Conservation (phyloP, 495 filamentous ascomycete genomes). For the Bryoglossum gracile region DNA sequence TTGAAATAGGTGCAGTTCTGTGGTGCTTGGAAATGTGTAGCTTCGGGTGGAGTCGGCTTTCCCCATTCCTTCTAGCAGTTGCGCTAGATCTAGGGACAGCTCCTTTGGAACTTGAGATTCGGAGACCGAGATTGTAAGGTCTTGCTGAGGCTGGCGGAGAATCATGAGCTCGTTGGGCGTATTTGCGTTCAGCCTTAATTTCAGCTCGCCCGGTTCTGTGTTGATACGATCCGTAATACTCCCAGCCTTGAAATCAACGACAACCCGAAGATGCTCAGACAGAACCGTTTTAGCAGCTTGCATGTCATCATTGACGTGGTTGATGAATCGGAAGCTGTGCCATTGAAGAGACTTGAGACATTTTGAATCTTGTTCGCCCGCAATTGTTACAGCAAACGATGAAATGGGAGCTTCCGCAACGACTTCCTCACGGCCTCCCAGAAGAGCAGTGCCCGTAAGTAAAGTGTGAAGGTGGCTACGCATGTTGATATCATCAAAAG, state of each 20-base stretch:
- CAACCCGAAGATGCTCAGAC: conserved; percentile 62
- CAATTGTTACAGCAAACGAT: conserved; percentile 45
- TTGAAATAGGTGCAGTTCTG: conserved; percentile 70
- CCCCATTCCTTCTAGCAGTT: conserved; percentile 40
- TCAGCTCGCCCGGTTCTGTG: conserved; percentile 66
- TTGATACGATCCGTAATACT: conserved; percentile 70
- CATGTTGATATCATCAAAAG: conserved; percentile 62
- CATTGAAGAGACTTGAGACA: conserved; percentile 27
- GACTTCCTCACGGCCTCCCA: conserved; percentile 52
- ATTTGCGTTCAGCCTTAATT: conserved; percentile 48
- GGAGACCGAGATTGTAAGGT: conserved; percentile 59
- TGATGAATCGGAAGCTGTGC: conserved; percentile 39
- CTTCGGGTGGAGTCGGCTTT: conserved; percentile 38
- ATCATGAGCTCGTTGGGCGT: conserved; percentile 48
- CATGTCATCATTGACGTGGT: conserved; percentile 24
- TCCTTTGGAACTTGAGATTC: conserved; percentile 55
- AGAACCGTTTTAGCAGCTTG: conserved; percentile 50
- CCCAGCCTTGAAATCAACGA: conserved; percentile 58
- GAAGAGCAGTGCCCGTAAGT: conserved; percentile 58
- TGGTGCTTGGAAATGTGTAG: conserved; percentile 43
- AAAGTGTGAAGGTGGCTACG: conserved; percentile 58
- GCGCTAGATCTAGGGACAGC: conserved; percentile 43
- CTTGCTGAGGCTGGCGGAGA: conserved; percentile 55
- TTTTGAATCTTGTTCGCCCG: neutral
- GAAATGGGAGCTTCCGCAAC: conserved; percentile 54